Base-by-base conservation (phyloP, 352 stramenopile genomes). In the Plasmopara muralis region DNA sequence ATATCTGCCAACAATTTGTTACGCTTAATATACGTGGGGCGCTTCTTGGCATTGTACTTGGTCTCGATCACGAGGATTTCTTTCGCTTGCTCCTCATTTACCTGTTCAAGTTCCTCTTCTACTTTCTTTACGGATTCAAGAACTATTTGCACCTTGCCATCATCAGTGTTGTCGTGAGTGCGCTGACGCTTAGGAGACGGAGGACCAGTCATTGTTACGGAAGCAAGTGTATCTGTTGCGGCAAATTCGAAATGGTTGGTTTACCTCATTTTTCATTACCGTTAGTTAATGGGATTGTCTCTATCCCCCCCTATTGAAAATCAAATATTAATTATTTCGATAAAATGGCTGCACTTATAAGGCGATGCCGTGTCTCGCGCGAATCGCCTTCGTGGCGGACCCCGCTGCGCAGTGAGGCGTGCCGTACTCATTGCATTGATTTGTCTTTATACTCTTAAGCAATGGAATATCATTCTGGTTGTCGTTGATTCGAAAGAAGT, bases 1-100 rank as follows among this genome's bases (percentile, higher is more conserved):
- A 91, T 87, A 13, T 82, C 70, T 15, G 47, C 48, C 44, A 91
- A 54, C 38, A 87, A 62, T 54, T 85, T 77, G 58, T 59, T 55
- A 53, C 81, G 81, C 68, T 88, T 87, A 47, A 72, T 68, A 58
- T 78, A 83, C 35, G 74, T 61, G 8, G 77, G 74, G 39, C 70
- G 72, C 70, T 88, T 89, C 50, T 62, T 65, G 37, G 51, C 64
- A 62, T 89, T 88, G 72, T 80, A 85, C 61, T 87, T 87, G 70
- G 61, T 77, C 62, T 91, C 81, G 42, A 91, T 70, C 41, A 68
- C 70, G 33, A 91, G 60, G 29, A 89, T 74, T 59, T 91, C 77
- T 44, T 68, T 61, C 42, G 70, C 68, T 59, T 77, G 74, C 58
- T 85, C 69, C 47, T 80, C 62, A 55, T 85, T 81, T 41, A 81